Evolutionary conservation across 495 filamentous ascomycete species (phyloP).

Genomic region (Daldinia childiae): DNA sequence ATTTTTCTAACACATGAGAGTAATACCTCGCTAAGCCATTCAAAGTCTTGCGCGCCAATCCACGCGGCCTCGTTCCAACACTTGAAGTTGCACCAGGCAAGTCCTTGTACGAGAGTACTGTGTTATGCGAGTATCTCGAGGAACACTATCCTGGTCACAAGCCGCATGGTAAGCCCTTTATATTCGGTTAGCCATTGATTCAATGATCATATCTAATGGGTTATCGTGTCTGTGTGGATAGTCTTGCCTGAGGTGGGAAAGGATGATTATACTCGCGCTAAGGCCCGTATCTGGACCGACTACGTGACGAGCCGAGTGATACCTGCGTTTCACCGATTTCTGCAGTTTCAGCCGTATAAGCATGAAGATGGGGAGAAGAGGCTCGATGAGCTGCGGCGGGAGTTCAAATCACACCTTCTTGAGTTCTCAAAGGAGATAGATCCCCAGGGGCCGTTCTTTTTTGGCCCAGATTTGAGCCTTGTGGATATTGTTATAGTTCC

Average conservation of each 20-base stretch:
- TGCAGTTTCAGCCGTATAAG: conserved; percentile 63
- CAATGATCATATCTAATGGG: background rate
- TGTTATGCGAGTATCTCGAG: conserved; percentile 70
- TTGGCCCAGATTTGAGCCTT: conserved; percentile 58
- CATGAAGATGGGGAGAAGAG: conserved; percentile 56
- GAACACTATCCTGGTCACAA: conserved; percentile 64
- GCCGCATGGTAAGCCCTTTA: conserved; percentile 17
- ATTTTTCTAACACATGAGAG: background rate
- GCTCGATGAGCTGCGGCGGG: conserved; percentile 44
- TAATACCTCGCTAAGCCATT: background rate
- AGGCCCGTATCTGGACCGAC: conserved; percentile 68
- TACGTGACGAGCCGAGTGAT: conserved; percentile 68
- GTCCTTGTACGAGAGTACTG: conserved; percentile 67
- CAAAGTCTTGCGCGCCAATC: conserved; percentile 62
- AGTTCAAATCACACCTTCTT: conserved; percentile 50
- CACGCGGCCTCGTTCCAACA: conserved; percentile 69
- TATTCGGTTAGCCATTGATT: background rate
- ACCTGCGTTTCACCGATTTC: conserved; percentile 66
- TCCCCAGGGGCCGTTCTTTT: conserved; percentile 63
- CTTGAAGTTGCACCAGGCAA: conserved; percentile 60
- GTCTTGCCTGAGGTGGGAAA: conserved; percentile 49
- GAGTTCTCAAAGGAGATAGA: conserved; percentile 64
- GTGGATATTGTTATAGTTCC: conserved; percentile 67
- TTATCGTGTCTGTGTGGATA: conserved; percentile 31
- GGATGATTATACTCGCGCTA: conserved; percentile 63